A percentile compares a stretch with the other conserved stretches of the same genome.
These are phyloP conservation scores for Aspergillus taichungensis DNA, from an alignment of 495 filamentous ascomycete species.

Conservation along the genomic window DNA sequence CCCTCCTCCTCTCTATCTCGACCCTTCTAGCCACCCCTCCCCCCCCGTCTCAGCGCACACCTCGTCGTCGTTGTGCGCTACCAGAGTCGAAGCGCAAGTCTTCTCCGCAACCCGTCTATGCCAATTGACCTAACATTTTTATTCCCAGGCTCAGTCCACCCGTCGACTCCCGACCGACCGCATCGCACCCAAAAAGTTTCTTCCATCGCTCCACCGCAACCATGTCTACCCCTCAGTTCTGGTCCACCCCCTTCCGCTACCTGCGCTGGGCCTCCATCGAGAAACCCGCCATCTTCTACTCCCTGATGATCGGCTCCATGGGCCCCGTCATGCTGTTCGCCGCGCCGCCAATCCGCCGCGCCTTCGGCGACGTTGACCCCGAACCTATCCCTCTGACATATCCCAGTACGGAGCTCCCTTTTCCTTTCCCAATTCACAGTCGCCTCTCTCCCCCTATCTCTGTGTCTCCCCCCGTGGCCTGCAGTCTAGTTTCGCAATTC, in stretches of 20 bases:
- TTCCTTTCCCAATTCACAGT: neutral
- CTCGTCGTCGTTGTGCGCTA: neutral
- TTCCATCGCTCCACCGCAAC: constrained; percentile 15
- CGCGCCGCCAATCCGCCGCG: constrained; percentile 59
- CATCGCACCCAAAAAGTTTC: constrained; percentile 13
- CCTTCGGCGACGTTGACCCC: constrained; percentile 61
- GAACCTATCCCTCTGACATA: constrained; percentile 77
- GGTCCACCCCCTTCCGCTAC: constrained; percentile 70
- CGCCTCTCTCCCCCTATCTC: neutral
- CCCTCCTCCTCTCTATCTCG: constrained; percentile 21
- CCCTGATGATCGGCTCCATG: constrained; percentile 56
- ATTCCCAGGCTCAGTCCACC: neutral
- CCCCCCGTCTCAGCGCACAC: neutral
- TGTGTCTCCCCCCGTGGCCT: neutral
- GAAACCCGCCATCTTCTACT: constrained; percentile 83
- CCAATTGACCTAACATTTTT: constrained; percentile 7
- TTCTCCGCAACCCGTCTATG: neutral
- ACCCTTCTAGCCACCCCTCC: constrained; percentile 5
- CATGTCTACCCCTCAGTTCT: constrained; percentile 76
- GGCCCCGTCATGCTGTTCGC: constrained; percentile 61
- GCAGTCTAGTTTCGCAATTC: neutral
- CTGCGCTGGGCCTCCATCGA: constrained; percentile 77
- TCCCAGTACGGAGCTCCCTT: constrained; percentile 56
- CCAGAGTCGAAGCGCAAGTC: neutral
- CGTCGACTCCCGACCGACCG: neutral